Evolutionary conservation across 2,329 filamentous ascomycete species (phyloP).

Genomic region (Microcyclosporella mali): DNA sequence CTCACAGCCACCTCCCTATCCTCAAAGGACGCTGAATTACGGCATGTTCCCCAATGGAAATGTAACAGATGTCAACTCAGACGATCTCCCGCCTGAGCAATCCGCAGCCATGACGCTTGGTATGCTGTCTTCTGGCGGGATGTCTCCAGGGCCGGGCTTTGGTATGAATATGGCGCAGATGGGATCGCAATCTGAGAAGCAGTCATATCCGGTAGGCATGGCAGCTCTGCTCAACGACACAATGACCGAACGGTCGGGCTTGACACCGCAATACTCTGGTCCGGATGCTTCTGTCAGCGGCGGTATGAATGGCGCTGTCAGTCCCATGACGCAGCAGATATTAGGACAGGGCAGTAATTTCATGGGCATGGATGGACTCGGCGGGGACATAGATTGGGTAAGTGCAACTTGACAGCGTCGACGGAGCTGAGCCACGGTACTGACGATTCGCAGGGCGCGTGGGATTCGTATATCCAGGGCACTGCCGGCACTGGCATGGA

Average conservation of each 20-base stretch:
- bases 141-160: slow-evolving; percentile 41
- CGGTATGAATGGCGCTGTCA: slow-evolving; percentile 24
- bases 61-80: slow-evolving; percentile 38
- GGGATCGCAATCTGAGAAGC: slow-evolving; percentile 12
- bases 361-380: slow-evolving; percentile 48
- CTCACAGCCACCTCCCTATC: slow-evolving; percentile 5
- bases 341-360: slow-evolving; percentile 38
- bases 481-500: slow-evolving; percentile 37
- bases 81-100: slow-evolving; percentile 55
- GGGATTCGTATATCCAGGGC: slow-evolving; percentile 64
- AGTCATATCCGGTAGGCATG: slow-evolving; percentile 29
- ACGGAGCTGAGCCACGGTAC: slow-evolving; percentile 2
- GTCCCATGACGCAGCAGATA: slow-evolving; percentile 30
- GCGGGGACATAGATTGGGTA: slow-evolving; percentile 49
- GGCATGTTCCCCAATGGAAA: slow-evolving; percentile 30
- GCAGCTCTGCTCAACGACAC: slow-evolving; percentile 31
- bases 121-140: slow-evolving; percentile 57
- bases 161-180: slow-evolving; percentile 14
- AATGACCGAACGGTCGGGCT: slow-evolving; percentile 25
- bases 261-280: slow-evolving; percentile 33
- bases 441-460: slow-evolving; percentile 49
- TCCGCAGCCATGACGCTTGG: slow-evolving; percentile 65
- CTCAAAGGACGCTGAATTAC: slow-evolving; percentile 10
- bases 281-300: slow-evolving; percentile 23
- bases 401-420: slow-evolving; percentile 24